Base-by-base conservation (phyloP, 352 stramenopile species). In the Globisporangium canariense region DNA sequence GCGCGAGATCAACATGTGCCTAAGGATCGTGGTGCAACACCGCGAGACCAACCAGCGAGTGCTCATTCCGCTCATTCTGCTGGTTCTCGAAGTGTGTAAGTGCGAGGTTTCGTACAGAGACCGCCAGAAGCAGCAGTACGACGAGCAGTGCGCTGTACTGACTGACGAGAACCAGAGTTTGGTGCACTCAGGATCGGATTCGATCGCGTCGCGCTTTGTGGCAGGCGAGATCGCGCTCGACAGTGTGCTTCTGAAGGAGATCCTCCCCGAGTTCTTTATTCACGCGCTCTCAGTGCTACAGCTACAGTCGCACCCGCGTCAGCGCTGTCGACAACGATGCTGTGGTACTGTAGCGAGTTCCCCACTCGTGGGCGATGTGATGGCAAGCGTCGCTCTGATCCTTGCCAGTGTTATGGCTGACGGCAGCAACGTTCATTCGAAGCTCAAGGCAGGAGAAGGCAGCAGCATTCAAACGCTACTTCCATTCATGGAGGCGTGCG, bases 1-100 rank as follows among this genome's bases (percentile, higher is more conserved):
- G 22, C 65, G 60, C 38, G 78, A 88, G 36, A 56, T 88, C 20
- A 77, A 76, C 59, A 69, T 57, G 34, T 85, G 72, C 41, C 56
- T 83, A 6, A 46, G 50, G 9, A 60, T 76, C 7, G 56, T 82
- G 32, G 32, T 78, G 2, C 58, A 77, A 0, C 62, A 77, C 13
- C 58, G 68, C 45, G 78, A 86, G 59, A 50, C 43, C 2, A 65
- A 73, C 13, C 34, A 57, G 1, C 52, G 41, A 28, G 78, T 86
- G 43, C 46, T 88, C n/a, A 34, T 70, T 7, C 52, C 54, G 2
- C 20, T 79, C 3, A 47, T 85, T 38, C 25, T 79, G 56, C 58
- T 80, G 18, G 50, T 85, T 14, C 14, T 84, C n/a, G 68, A 76
- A 4, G 58, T 82, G 28, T 77, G 67, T 51, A 58, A 69, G 10